These are phyloP conservation scores for Ceriops zippeliana DNA, from an alignment of 345 rosid genomes.

Conservation along the genomic window DNA sequence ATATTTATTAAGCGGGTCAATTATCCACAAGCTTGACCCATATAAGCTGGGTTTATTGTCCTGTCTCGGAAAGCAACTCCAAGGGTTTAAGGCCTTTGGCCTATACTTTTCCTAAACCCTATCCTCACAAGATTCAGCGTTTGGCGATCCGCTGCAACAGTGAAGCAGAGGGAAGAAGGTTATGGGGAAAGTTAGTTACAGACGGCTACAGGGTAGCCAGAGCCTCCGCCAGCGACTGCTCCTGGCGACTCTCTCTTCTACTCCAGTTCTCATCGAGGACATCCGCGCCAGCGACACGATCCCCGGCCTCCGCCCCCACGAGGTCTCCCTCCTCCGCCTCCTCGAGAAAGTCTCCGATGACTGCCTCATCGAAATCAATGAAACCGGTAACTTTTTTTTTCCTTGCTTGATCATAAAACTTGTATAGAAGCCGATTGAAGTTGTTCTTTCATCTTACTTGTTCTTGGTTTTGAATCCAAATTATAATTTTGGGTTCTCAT, in stretches of 20 bases:
- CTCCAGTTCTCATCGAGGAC: constrained; percentile 56
- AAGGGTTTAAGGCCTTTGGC: too few relatives aligned
- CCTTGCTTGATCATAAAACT: not conserved
- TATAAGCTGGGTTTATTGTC: too few relatives aligned
- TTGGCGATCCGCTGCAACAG: too few relatives aligned
- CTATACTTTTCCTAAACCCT: too few relatives aligned
- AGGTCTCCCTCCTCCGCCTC: constrained; percentile 79
- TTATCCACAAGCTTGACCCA: too few relatives aligned
- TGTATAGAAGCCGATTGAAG: too few relatives aligned
- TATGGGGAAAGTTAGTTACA: constrained; percentile 65
- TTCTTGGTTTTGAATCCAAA: too few relatives aligned
- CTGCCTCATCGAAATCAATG: constrained; percentile 60
- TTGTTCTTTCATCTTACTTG: too few relatives aligned
- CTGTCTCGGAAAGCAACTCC: too few relatives aligned
- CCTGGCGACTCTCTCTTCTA: constrained; percentile 60
- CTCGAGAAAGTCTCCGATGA: constrained; percentile 69
- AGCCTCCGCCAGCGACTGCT: constrained; percentile 71
- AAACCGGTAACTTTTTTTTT: constrained; percentile 46
- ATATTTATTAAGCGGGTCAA: too few relatives aligned
- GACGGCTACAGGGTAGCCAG: constrained; percentile 69
- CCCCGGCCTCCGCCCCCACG: constrained; percentile 78
- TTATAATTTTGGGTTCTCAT: too few relatives aligned
- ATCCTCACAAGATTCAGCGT: too few relatives aligned
- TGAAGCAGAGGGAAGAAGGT: not conserved
- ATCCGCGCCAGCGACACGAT: constrained; percentile 60